Base-by-base conservation (phyloP, 441 rosid genomes). In the Pelargonium citronellum region DNA sequence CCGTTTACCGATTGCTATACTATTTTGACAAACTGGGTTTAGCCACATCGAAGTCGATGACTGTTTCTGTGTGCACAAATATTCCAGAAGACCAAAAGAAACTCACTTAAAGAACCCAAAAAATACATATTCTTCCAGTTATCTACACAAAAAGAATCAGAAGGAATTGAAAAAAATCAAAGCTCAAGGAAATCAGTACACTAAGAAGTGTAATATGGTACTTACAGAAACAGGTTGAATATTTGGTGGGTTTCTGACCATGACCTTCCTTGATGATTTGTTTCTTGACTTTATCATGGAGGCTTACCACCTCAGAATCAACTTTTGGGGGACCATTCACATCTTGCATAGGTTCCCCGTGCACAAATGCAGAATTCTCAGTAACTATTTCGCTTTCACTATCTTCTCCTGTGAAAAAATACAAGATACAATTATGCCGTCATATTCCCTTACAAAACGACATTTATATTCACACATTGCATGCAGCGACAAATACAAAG, bases 221-320 rank as follows among this genome's bases (percentile, higher is more conserved):
- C 94, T 84, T 81, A 94, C 96, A 79, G 77, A 91, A 94, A 84
- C 96, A 94, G 11, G 97, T 90, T 0, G 99, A 79, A 73, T 94
- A 91, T 76, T 91, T 91, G 71, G 97, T 78, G 30, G 99, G 96
- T 73, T 87, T 94, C 75, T 85, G 88, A 71, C 96, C 97, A 69
- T 87, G 91, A 44, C 99, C 96, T 79, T 90, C 97, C 83, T 89
- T 90, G 8, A 90, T 85, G 74, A 89, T 89, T 79, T 91, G 96
- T 81, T 91, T 91, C 12, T 83, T 85, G 69, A 91, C 97, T 83
- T 87, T 90, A 73, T 87, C 96, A 62, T 85, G 92, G 77, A 91
- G 84, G 72, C 83, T 69, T 73, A 90, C 89, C 67, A 77, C 86
- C 47, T 78, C 83, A 34, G 86, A 81, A 65, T 91, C 94, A 69